Conservation (phyloP, 2,329 filamentous ascomycete species). For the Atkinsonella texensis region DNA sequence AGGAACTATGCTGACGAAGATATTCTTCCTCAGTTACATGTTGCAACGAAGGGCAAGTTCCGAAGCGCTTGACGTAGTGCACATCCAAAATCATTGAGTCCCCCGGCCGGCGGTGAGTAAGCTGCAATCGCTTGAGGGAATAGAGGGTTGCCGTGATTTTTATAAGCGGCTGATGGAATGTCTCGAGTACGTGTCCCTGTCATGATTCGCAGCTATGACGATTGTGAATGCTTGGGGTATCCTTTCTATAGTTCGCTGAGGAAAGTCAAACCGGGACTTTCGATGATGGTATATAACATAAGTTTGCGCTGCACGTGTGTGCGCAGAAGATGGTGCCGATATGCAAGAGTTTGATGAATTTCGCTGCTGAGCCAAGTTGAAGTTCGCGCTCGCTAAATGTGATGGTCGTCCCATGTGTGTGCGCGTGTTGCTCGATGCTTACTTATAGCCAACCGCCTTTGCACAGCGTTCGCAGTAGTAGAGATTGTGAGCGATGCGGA, state of each 20-base stretch:
- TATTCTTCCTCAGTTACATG: too few species aligned
- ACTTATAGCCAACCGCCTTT: slow-evolving; percentile 51
- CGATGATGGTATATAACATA: not conserved
- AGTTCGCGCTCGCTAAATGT: not conserved
- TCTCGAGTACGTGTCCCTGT: not conserved
- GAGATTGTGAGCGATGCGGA: slow-evolving; percentile 51
- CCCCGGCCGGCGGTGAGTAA: too few species aligned
- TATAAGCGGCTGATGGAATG: not conserved
- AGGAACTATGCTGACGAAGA: too few species aligned
- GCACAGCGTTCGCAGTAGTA: slow-evolving; percentile 56
- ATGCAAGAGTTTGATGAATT: not conserved
- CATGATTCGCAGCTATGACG: not conserved
- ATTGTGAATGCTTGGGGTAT: slow-evolving; percentile 1
- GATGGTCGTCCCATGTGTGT: not conserved
- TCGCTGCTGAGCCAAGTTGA: not conserved
- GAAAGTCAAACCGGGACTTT: not conserved
- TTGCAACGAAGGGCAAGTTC: too few species aligned
- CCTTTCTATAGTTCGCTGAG: slow-evolving; percentile 2
- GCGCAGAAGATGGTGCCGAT: not conserved
- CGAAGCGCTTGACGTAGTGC: too few species aligned
- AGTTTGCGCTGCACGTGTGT: not conserved
- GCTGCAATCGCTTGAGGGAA: too few species aligned
- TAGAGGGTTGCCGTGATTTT: too few species aligned
- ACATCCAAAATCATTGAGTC: too few species aligned
- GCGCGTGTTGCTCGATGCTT: slow-evolving; percentile 14